Percentiles rank a stretch among this genome's conserved stretches.
Evolutionary conservation across 1,139 yeast species (phyloP).

Genomic region (Debaryomycetaceae sp.): DNA sequence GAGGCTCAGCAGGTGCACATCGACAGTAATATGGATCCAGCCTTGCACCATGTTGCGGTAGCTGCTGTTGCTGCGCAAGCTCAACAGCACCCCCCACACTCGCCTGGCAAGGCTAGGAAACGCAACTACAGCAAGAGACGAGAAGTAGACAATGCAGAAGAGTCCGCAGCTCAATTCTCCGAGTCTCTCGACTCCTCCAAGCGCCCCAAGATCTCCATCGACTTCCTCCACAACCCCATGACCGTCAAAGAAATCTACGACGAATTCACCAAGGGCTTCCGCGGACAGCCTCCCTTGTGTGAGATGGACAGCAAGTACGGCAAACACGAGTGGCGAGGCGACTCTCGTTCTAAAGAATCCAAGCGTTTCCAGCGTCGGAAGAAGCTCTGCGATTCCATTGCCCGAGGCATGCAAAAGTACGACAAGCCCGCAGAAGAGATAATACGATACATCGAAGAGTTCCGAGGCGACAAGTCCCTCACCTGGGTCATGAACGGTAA

Average conservation of each 20-base stretch:
- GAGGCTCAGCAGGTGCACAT: constrained; percentile 13
- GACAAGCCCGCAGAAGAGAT: constrained; percentile 44
- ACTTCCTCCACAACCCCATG: constrained; percentile 46
- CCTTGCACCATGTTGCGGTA: constrained; percentile 37
- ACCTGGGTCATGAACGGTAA: constrained; percentile 54
- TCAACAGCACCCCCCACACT: constrained; percentile 14
- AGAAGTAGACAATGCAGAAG: constrained; percentile 5
- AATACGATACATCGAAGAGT: constrained; percentile 40
- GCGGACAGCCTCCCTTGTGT: constrained; percentile 44
- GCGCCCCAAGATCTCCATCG: constrained; percentile 36
- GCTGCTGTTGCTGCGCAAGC: constrained; percentile 33
- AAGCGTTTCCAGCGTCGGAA: constrained; percentile 46
- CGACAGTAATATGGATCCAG: constrained; percentile 39
- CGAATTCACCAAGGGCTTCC: constrained; percentile 45
- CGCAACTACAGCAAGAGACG: constrained; percentile 9
- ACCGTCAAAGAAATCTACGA: constrained; percentile 46
- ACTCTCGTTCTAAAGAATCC: constrained; percentile 45
- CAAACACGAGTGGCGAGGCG: constrained; percentile 48
- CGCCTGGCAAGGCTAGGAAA: constrained; percentile 11
- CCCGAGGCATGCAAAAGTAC: constrained; percentile 40
- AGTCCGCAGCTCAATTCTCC: constrained; percentile 5
- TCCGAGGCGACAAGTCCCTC: constrained; percentile 42
- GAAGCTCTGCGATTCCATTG: constrained; percentile 45
- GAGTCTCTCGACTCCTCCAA: constrained; percentile 15
- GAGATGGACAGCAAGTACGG: constrained; percentile 46